Base-by-base conservation (phyloP, 306 rosid species). In the Fragaria nilgerrensis region DNA sequence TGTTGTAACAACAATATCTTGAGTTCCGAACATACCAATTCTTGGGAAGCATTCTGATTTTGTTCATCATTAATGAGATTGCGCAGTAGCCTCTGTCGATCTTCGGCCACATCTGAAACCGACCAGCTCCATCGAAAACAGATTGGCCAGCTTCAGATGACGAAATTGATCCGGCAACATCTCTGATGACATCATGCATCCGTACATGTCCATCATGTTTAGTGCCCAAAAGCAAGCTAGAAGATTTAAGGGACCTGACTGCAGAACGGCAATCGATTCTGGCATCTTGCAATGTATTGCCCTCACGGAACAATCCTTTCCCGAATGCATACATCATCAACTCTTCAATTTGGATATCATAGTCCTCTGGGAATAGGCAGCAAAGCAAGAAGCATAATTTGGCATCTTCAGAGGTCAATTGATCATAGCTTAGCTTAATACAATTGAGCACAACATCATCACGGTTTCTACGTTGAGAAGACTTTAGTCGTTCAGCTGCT, bases 121-220 rank as follows among this genome's bases (percentile, higher is more conserved):
- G 0, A 11, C 74, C 45, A 12, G 47, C 16, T 64, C 25, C 16
- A 7, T 43, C 74, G 19, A 62, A 71, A 49, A 36, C 4, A 36
- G 39, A 36, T 36, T 36, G 72, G 13, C 15, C 2, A 12, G 25
- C 7, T 2, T 53, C 49, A 4, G 12, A 9, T 25, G 2, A 43
- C 19, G 85, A 75, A 66, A 85, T 70, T 10, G 4, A 25, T 3
- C 81, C 47, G n/a, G 85, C 81, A 12, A 70, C 63, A 29, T 78
- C 62, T 2, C 83, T 77, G 15, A 77, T 68, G 10, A 84, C 79
- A 41, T 85, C 85, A 36, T 85, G 88, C 88, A 85, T 81, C 23
- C n/a, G 44, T 0, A 76, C 68, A 6, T 19, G 20, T 5, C 50
- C 29, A 0, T 17, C 29, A 14, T 25, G 10, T 17, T 5, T 0